Evolutionary conservation across 805 yeast genomes (phyloP), one percentile per base, ranked within the genome.

Genomic region (Yarrowia keelungensis): DNA sequence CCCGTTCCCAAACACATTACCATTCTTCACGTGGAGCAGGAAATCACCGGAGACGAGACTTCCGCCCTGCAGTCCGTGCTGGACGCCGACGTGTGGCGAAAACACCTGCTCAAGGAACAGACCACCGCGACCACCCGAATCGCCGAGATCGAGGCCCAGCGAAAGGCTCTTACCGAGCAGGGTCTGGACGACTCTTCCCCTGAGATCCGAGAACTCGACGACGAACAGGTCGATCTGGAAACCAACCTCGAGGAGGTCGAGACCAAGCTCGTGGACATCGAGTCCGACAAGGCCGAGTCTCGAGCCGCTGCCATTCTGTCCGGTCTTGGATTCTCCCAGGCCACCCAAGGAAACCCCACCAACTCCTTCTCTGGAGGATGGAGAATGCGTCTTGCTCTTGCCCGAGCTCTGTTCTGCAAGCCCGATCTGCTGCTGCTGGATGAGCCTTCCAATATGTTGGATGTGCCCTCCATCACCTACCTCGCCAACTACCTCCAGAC

Each of bases 401-500:
- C 99, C 3, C 87, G 99, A 81, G 99, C 99, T 0, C 84, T 95
- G 77, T 95, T 95, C 84, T 94, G 98, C 85, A 89, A 92, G 77
- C 99, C 99, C 0, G 99, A 95, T 79, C 83, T 95, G 72, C 83
- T 95, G 73, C 82, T 95, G 76, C 85, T 95, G 72, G 99, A 95
- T 86, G 99, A 95, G 85, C 99, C 99, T 75, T 93, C 98, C 71
- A 95, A 95, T 89, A 95, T 93, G 97, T 90, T 95, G 97, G 99
- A 95, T 86, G 97, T 95, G 79, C 99, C 99, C 38, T 93, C 98
- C 68, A 91, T 95, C 77, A 94, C 98, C 1, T 95, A 88, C 78
- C 84, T 95, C 76, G 94, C 98, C 11, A 87, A 90, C 73, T 95
- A 95, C 77, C 81, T 95, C 73, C 97, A 91, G 76, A 84, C 91